Percentiles rank a stretch among this genome's conserved stretches.
These are phyloP conservation scores for Apophysomyces sp. DNA, from an alignment of 371 early-diverging fungal species.

Conservation along the genomic window DNA sequence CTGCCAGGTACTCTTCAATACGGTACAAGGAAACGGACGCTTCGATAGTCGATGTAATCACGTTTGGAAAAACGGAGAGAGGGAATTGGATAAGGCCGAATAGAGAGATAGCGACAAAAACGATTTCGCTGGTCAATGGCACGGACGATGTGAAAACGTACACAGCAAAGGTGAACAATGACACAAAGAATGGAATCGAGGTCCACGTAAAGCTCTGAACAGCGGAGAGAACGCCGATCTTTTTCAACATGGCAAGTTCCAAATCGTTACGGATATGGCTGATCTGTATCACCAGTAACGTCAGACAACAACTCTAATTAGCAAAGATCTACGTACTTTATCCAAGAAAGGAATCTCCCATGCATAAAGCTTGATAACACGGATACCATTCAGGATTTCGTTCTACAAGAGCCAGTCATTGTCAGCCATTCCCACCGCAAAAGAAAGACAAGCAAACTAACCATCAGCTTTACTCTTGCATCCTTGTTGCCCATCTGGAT, in stretches of 20 bases:
- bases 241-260: slow-evolving; percentile 76
- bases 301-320: background rate
- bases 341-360: slow-evolving; percentile 74
- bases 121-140: slow-evolving; percentile 73
- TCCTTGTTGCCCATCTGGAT: slow-evolving; percentile 92
- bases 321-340: slow-evolving; percentile 21
- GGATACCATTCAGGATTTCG: slow-evolving; percentile 91
- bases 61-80: slow-evolving; percentile 63
- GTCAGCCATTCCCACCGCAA: background rate
- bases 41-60: slow-evolving; percentile 74
- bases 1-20: slow-evolving; percentile 72
- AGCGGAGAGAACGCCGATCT: slow-evolving; percentile 66
- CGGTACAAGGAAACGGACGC: slow-evolving; percentile 83
- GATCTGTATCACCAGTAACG: slow-evolving; percentile 38
- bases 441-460: slow-evolving; percentile 2
- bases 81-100: slow-evolving; percentile 96
- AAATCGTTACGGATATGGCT: slow-evolving; percentile 72
- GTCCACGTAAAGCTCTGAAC: slow-evolving; percentile 68
- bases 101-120: slow-evolving; percentile 88
- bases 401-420: slow-evolving; percentile 27
- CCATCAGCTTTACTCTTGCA: slow-evolving; percentile 84
- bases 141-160: slow-evolving; percentile 60
- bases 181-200: slow-evolving; percentile 87
- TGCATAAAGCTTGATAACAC: slow-evolving; percentile 87
- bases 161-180: slow-evolving; percentile 81